Evolutionary conservation across 331 rosid species (phyloP).

Genomic region (Malus hybrid): DNA sequence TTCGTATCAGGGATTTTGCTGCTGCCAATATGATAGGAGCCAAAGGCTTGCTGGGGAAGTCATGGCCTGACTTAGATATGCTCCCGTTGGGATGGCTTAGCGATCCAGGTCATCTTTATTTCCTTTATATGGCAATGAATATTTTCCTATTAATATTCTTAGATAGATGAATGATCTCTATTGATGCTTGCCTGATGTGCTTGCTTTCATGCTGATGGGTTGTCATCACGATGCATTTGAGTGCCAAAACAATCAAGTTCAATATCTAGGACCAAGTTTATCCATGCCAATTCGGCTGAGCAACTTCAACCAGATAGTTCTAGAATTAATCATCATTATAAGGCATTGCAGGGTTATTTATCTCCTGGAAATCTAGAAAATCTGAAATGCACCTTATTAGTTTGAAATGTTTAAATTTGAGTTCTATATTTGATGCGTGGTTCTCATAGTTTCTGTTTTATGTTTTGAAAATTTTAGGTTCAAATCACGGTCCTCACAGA

Average conservation of each 20-base stretch:
- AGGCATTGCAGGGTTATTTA: background rate
- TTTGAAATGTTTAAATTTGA: background rate
- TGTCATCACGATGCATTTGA: background rate
- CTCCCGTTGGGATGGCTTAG: conserved; percentile 92
- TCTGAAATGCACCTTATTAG: background rate
- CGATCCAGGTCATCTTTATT: conserved; percentile 49
- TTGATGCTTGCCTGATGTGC: background rate
- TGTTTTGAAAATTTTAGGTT: conserved; percentile 32
- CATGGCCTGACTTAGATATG: conserved; percentile 99
- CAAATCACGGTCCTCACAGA: conserved; percentile 86
- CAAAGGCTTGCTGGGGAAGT: conserved; percentile 63
- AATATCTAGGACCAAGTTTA: background rate
- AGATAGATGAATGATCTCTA: background rate
- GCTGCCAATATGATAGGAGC: conserved; percentile 68
- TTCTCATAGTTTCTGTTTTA: background rate
- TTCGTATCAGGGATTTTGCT: conserved; percentile 60
- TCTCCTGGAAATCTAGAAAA: background rate
- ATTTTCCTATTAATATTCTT: conserved; percentile 5
- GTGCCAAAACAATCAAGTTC: background rate
- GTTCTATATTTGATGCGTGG: background rate
- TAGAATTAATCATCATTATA: no score
- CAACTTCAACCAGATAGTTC: background rate
- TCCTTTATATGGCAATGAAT: conserved; percentile 1
- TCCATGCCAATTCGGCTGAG: background rate
- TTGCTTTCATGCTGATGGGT: background rate